Evolutionary conservation across 129 eudicot genomes (phyloP).

Genomic region (Flaveria robusta): DNA sequence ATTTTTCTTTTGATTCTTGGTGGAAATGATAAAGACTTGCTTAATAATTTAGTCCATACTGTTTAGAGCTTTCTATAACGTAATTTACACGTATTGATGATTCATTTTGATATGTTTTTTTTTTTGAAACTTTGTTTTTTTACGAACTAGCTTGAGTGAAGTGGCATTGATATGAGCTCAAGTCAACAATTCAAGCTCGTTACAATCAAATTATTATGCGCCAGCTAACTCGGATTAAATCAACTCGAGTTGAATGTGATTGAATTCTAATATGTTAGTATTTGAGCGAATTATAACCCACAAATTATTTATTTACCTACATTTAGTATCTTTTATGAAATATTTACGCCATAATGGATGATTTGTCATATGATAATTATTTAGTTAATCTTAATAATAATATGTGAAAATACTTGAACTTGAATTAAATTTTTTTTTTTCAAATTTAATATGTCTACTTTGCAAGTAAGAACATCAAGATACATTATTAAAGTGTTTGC

Average conservation of each 20-base stretch:
- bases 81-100: slow-evolving; percentile 1
- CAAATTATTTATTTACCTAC: background rate
- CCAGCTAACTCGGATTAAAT: background rate
- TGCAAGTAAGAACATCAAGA: slow-evolving; percentile 6
- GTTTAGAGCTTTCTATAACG: background rate
- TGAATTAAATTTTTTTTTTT: background rate
- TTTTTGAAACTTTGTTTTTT: too few relatives aligned
- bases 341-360: background rate
- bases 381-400: background rate
- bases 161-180: background rate
- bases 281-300: background rate
- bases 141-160: too few relatives aligned
- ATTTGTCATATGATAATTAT: background rate
- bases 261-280: background rate
- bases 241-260: background rate
- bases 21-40: slow-evolving; percentile 16
- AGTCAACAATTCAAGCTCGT: background rate
- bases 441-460: background rate
- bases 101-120: background rate
- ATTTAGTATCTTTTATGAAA: background rate
- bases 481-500: slow-evolving; percentile 5
- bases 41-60: background rate
- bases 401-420: background rate
- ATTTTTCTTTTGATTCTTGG: slow-evolving; percentile 9
- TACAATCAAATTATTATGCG: background rate